Percentiles rank a stretch among this genome's conserved stretches.
Conservation (phyloP, 1,139 yeast species). For the Candida freyschussii region DNA sequence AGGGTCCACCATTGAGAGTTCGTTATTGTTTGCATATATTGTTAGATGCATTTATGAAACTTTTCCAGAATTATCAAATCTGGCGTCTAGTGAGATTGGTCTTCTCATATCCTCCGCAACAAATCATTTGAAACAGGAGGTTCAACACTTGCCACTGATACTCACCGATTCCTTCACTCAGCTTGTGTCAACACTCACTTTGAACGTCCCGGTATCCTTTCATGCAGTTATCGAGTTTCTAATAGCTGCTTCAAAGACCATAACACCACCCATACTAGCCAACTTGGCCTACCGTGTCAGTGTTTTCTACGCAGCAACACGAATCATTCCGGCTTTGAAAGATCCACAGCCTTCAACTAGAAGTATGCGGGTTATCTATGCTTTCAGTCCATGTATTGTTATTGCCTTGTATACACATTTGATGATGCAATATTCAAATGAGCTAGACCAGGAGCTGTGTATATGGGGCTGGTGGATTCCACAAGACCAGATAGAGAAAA, state of each 20-base stretch:
- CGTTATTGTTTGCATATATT: conserved; percentile 80
- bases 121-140: conserved; percentile 26
- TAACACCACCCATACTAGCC: conserved; percentile 76
- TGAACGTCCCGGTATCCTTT: conserved; percentile 50
- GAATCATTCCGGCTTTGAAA: conserved; percentile 80
- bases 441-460: conserved; percentile 53
- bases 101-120: conserved; percentile 31
- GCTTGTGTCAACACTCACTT: conserved; percentile 23
- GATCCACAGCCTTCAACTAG: conserved; percentile 27
- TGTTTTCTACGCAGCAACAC: conserved; percentile 89
- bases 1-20: conserved; percentile 87
- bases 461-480: conserved; percentile 53
- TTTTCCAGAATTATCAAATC: conserved; percentile 68
- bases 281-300: conserved; percentile 81
- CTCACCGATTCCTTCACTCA: conserved; percentile 25
- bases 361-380: conserved; percentile 57
- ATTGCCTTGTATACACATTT: conserved; percentile 93
- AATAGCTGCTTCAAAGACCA: conserved; percentile 61
- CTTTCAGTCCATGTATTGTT: conserved; percentile 89
- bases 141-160: conserved; percentile 19
- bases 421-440: conserved; percentile 75
- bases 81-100: conserved; percentile 37
- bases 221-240: conserved; percentile 69
- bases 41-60: conserved; percentile 90
- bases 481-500: conserved; percentile 5